Conservation (phyloP, 1,139 yeast species). For the Taphrina flavorubra region DNA sequence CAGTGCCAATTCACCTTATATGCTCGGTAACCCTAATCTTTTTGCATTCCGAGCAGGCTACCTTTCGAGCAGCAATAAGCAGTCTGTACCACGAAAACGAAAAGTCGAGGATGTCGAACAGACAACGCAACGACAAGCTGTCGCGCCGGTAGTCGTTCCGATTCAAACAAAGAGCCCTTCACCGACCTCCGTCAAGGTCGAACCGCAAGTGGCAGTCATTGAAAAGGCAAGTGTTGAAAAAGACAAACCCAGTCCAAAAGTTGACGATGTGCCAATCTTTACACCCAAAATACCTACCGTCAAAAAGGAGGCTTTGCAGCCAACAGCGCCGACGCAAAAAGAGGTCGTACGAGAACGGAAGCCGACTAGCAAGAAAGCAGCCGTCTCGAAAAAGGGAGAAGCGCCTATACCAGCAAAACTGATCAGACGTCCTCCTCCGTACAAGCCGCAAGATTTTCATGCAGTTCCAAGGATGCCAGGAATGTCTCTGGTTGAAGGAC, state of each 20-base stretch:
- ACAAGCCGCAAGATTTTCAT: constrained; percentile 47
- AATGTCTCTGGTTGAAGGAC: constrained; percentile 42
- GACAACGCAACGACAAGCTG: not conserved
- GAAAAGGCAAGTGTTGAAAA: constrained; percentile 2
- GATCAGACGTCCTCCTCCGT: constrained; percentile 47
- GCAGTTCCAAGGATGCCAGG: constrained; percentile 48
- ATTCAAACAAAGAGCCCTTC: not conserved
- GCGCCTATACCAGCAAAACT: constrained; percentile 14
- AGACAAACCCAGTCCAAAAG: constrained; percentile 2
- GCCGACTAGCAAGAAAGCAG: constrained; percentile 32
- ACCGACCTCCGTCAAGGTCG: constrained; percentile 16
- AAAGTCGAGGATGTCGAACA: constrained; percentile 17
- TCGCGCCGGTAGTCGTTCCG: not conserved
- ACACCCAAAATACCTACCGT: constrained; percentile 29
- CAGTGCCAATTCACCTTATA: constrained; percentile 41
- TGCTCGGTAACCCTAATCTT: constrained; percentile 41
- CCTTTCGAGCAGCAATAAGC: constrained; percentile 1
- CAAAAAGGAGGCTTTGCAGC: constrained; percentile 1
- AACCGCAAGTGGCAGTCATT: constrained; percentile 5
- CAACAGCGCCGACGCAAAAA: not conserved
- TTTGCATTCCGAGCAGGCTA: constrained; percentile 42
- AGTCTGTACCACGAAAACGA: constrained; percentile 24
- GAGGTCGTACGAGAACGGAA: constrained; percentile 33
- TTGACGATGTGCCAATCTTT: constrained; percentile 18
- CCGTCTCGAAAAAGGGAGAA: constrained; percentile 11